Conservation (phyloP, 2,329 filamentous ascomycete species). For the Ophiosphaerella narmari region DNA sequence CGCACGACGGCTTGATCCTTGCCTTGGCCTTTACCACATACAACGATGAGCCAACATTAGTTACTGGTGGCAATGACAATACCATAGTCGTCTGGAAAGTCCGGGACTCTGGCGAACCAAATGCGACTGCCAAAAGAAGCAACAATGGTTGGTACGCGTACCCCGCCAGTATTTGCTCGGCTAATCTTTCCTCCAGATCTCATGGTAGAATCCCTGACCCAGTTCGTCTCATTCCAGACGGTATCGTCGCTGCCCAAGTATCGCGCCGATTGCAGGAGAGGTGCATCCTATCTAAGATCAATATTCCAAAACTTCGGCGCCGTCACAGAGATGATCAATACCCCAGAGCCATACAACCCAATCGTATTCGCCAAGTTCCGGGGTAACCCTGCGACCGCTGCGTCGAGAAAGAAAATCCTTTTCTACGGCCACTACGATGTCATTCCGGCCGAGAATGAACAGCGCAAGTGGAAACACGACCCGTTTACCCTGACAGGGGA, state of each 20-base stretch:
- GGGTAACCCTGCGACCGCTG: slow-evolving; percentile 69
- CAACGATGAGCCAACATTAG: slow-evolving; percentile 78
- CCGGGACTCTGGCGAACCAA: slow-evolving; percentile 57
- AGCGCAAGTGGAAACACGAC: slow-evolving; percentile 81
- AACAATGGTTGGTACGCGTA: slow-evolving; percentile 57
- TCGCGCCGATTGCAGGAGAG: slow-evolving; percentile 87
- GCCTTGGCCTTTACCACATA: slow-evolving; percentile 77
- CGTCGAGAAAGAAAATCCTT: slow-evolving; percentile 79
- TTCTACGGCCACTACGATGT: slow-evolving; percentile 99
- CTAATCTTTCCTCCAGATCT: slow-evolving; percentile 54
- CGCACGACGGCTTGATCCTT: slow-evolving; percentile 85
- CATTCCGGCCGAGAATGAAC: slow-evolving; percentile 82
- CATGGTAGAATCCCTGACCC: slow-evolving; percentile 68
- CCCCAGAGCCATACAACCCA: slow-evolving; percentile 77
- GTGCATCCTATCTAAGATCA: slow-evolving; percentile 85
- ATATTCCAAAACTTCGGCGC: slow-evolving; percentile 93
- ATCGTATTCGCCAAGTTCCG: slow-evolving; percentile 91
- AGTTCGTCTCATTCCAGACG: slow-evolving; percentile 90
- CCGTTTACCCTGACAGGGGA: slow-evolving; percentile 89
- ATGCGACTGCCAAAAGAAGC: slow-evolving; percentile 54
- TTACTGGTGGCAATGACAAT: slow-evolving; percentile 92
- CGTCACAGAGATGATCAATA: slow-evolving; percentile 79
- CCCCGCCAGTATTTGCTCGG: slow-evolving; percentile 1
- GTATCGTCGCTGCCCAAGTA: slow-evolving; percentile 86
- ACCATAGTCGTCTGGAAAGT: slow-evolving; percentile 88